A percentile compares a stretch with the other conserved stretches of the same genome.
Evolutionary conservation across 768 basidiomycete genomes (phyloP).

Genomic region (Tricholoma sp.): DNA sequence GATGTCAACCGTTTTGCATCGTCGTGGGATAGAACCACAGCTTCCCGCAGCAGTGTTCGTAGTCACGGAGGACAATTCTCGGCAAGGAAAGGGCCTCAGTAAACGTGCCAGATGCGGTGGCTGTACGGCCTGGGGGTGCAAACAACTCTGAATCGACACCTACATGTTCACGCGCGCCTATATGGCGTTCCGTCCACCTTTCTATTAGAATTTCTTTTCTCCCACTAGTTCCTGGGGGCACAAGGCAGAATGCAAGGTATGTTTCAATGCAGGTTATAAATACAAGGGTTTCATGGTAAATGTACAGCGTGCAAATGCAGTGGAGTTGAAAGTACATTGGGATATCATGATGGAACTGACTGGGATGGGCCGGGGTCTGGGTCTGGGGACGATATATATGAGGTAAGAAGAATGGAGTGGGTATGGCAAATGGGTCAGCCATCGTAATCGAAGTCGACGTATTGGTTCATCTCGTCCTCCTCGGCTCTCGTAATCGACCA

Average conservation of each 20-base stretch:
- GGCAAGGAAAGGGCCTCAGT: too few relatives aligned
- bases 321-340: not conserved
- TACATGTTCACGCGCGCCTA: too few relatives aligned
- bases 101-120: too few relatives aligned
- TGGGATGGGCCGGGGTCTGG: not conserved
- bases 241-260: not conserved
- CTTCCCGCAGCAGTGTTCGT: not conserved
- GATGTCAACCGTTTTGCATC: not conserved
- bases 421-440: not conserved
- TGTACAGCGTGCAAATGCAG: not conserved
- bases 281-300: not conserved
- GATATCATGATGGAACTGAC: not conserved
- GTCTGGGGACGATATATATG: not conserved
- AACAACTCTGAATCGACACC: too few relatives aligned
- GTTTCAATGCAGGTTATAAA: constrained; percentile 5
- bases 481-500: not conserved
- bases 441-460: constrained; percentile 10
- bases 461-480: constrained; percentile 12
- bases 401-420: not conserved
- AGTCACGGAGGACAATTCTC: not conserved
- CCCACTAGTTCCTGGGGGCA: not conserved
- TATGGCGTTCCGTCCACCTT: too few relatives aligned
- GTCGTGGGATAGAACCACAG: not conserved
- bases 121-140: too few relatives aligned
- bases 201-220: not conserved